Evolutionary conservation across 192 early-diverging fungal species (phyloP).

Genomic region (Backusella australiensis): DNA sequence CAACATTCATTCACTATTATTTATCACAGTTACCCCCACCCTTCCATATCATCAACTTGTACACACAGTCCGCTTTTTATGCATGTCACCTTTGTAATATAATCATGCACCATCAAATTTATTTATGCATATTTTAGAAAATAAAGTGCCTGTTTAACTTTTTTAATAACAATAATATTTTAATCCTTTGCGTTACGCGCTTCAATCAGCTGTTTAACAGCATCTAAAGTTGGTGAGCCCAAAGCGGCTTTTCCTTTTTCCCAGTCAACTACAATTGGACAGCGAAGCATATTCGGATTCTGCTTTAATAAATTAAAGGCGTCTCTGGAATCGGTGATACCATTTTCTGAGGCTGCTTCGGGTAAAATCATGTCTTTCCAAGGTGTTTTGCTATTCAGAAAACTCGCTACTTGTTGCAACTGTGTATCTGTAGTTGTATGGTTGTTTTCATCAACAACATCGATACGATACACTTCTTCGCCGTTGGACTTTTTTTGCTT

Average conservation of each 20-base stretch:
- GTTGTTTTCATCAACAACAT: slow-evolving; percentile 20
- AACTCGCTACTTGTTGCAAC: slow-evolving; percentile 19
- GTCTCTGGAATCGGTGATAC: not conserved
- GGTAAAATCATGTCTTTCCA: slow-evolving; percentile 23
- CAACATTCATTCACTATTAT: not conserved
- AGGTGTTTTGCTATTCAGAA: slow-evolving; percentile 9
- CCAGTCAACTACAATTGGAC: slow-evolving; percentile 40
- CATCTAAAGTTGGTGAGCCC: slow-evolving; percentile 12
- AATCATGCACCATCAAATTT: not conserved
- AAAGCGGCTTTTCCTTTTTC: slow-evolving; percentile 33
- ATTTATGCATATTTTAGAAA: slow-evolving; percentile 9
- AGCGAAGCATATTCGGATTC: slow-evolving; percentile 11
- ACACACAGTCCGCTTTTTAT: slow-evolving; percentile 2
- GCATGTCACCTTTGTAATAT: slow-evolving; percentile 2
- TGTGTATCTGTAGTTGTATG: slow-evolving; percentile 22
- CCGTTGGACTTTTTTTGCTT: slow-evolving; percentile 10
- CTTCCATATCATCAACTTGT: not conserved
- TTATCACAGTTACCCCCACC: not conserved
- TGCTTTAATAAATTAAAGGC: slow-evolving; percentile 11
- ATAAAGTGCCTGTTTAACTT: not conserved
- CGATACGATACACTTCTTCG: slow-evolving; percentile 19
- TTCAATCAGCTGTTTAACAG: slow-evolving; percentile 18
- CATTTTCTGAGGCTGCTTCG: slow-evolving; percentile 14
- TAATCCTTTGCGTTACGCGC: not conserved
- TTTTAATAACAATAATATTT: slow-evolving; percentile 1